Evolutionary conservation across 495 filamentous ascomycete genomes (phyloP).

Genomic region (Venustampulla echinocandica): DNA sequence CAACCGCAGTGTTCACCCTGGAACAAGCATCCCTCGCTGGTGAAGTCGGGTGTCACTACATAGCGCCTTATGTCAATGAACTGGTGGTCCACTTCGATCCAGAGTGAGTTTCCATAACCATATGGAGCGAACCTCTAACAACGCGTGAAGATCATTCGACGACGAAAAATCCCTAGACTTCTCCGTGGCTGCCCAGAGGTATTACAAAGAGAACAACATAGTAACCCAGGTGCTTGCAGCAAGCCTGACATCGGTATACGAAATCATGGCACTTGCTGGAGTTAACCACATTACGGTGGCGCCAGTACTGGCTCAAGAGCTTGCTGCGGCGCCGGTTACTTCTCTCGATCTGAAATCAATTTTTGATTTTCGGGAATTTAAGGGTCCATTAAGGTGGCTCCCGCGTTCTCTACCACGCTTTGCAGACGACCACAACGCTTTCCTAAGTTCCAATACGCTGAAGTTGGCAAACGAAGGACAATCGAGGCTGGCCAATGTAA

Average conservation of each 20-base stretch:
- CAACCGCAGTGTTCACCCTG: conserved; percentile 53
- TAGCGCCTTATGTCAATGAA: conserved; percentile 58
- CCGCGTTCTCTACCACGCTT: no score
- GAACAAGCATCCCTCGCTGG: conserved; percentile 48
- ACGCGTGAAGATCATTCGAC: conserved; percentile 32
- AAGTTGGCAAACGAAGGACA: no score
- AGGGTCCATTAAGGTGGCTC: no score
- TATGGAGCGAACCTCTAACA: not conserved
- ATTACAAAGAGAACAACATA: conserved; percentile 35
- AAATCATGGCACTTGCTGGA: conserved; percentile 50
- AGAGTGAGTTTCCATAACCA: conserved; percentile 30
- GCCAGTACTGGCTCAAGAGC: conserved; percentile 38
- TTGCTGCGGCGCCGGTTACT: conserved; percentile 27
- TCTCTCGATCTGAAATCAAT: no score
- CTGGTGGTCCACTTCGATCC: conserved; percentile 51
- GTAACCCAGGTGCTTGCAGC: conserved; percentile 48
- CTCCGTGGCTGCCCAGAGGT: conserved; percentile 43
- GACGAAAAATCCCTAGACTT: conserved; percentile 38
- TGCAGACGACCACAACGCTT: no score
- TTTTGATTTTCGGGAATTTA: no score
- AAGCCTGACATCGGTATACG: conserved; percentile 45
- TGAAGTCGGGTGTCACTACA: conserved; percentile 48
- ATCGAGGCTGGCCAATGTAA: no score
- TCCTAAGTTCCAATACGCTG: no score
- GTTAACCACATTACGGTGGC: conserved; percentile 50